These are phyloP conservation scores for Sordariomycetes sp. DNA, from an alignment of 2,329 filamentous ascomycete genomes.

Conservation along the genomic window DNA sequence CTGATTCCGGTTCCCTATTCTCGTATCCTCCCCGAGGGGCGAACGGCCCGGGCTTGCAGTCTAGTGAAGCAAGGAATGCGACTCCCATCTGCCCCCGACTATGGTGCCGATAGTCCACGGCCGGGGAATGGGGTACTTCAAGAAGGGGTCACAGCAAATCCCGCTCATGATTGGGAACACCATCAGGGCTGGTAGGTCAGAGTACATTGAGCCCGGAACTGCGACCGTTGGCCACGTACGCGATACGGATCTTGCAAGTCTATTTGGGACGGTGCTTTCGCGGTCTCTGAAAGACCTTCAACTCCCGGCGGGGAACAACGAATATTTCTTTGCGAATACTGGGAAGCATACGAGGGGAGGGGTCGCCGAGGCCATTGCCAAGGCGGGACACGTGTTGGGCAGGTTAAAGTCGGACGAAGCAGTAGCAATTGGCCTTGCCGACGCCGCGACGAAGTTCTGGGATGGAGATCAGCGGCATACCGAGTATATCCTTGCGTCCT, in stretches of 20 bases:
- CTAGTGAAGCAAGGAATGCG: too few relatives aligned
- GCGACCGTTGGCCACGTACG: conserved; percentile 25
- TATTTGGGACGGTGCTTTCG: conserved; percentile 21
- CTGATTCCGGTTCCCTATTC: too few relatives aligned
- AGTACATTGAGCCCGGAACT: conserved; percentile 17
- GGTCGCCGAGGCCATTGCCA: conserved; percentile 17
- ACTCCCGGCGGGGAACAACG: conserved; percentile 18
- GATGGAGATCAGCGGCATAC: not conserved
- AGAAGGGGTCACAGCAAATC: conserved; percentile 20
- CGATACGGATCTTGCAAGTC: conserved; percentile 21
- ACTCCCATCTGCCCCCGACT: too few relatives aligned
- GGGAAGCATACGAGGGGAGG: conserved; percentile 22
- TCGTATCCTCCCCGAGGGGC: too few relatives aligned
- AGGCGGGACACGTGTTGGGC: conserved; percentile 14
- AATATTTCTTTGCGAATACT: conserved; percentile 24
- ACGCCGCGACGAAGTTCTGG: not conserved
- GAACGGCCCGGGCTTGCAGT: too few relatives aligned
- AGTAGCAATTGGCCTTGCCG: not conserved
- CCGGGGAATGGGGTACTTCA: conserved; percentile 22
- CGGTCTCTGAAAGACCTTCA: conserved; percentile 14
- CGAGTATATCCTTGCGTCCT: not conserved
- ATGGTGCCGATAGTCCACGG: conserved; percentile 31
- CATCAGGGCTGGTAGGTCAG: conserved; percentile 7
- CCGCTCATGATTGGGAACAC: conserved; percentile 14
- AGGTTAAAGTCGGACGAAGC: conserved; percentile 7